Percentiles rank a stretch among this genome's conserved stretches.
Conservation (phyloP, 768 basidiomycete genomes). For the Lactifluus rugatus region DNA sequence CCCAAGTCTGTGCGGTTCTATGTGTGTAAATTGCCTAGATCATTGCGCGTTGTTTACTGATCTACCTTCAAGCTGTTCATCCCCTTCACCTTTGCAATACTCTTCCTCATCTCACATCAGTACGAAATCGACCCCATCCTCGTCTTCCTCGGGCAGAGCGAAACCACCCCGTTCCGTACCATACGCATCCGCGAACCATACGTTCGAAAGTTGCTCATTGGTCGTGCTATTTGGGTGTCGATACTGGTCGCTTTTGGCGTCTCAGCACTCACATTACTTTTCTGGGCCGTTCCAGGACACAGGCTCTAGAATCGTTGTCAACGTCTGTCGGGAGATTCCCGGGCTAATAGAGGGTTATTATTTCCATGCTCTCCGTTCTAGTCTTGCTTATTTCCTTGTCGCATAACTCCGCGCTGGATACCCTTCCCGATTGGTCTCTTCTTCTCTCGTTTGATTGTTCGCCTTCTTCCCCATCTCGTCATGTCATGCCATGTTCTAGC, state of each 20-base stretch:
- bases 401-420: constrained; percentile 9
- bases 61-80: constrained; percentile 65
- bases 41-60: constrained; percentile 10
- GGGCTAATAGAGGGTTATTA: background rate
- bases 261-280: constrained; percentile 77
- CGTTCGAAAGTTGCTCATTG: constrained; percentile 80
- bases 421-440: constrained; percentile 5
- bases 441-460: background rate
- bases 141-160: constrained; percentile 87
- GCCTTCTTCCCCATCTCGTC: background rate
- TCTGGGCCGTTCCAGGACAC: constrained; percentile 95
- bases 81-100: constrained; percentile 81
- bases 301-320: constrained; percentile 42
- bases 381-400: background rate
- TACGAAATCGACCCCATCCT: constrained; percentile 96
- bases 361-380: background rate
- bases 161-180: constrained; percentile 94
- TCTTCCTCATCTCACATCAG: constrained; percentile 90
- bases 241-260: constrained; percentile 69
- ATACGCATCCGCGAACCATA: constrained; percentile 89
- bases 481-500: constrained; percentile 7
- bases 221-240: constrained; percentile 87
- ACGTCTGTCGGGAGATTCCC: background rate
- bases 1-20: constrained; percentile 91
- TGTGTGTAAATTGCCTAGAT: constrained; percentile 46